phyloP scores from a whole-genome alignment of 2,329 filamentous ascomycete species.

The Diaporthe citri region DNA sequence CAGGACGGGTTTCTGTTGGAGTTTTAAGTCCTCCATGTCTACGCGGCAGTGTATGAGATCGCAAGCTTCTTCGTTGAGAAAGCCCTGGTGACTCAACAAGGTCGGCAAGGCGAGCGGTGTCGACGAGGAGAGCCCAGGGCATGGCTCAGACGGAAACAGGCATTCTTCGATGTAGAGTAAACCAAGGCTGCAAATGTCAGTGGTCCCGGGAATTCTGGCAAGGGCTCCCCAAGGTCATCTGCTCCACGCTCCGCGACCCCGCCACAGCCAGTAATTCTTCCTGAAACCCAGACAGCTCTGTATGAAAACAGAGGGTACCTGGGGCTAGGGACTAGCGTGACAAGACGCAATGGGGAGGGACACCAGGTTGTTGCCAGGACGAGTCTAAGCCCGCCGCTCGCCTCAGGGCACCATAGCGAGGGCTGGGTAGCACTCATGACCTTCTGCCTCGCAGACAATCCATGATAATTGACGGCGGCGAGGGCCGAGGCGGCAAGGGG shows the following conservation, averaged over 20 bases:
- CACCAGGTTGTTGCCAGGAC: background rate
- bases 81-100: background rate
- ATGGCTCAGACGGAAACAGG: conserved; percentile 9
- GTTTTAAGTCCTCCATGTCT: background rate
- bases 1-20: background rate
- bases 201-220: background rate
- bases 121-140: background rate
- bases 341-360: background rate
- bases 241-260: background rate
- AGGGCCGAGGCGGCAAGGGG: background rate
- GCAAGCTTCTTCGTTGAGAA: conserved; percentile 6
- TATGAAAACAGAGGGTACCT: conserved; percentile 3
- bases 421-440: conserved; percentile 6
- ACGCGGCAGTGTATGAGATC: conserved; percentile 16
- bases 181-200: background rate
- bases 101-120: background rate
- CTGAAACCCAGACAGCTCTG: conserved; percentile 5
- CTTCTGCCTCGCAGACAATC: background rate
- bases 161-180: background rate
- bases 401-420: conserved; percentile 1
- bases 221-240: background rate
- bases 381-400: background rate
- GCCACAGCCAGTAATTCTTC: background rate
- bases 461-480: background rate
- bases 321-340: background rate